Conservation (phyloP, 129 eudicot species). For the Tagetes erecta region DNA sequence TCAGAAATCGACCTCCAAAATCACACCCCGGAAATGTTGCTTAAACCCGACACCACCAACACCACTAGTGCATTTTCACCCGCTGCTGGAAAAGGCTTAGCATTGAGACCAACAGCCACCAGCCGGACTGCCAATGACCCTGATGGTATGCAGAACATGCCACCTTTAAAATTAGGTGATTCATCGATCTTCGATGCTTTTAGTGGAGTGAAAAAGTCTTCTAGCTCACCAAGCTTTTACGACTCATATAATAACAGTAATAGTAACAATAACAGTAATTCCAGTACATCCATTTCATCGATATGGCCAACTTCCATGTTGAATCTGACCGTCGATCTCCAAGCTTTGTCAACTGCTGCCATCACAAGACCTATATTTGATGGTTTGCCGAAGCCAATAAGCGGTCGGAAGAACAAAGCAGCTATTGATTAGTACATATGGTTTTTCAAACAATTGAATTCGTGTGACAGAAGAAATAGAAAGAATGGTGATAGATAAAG, state of each 20-base stretch:
- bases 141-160: conserved; percentile 32
- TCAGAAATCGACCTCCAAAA: conserved; percentile 51
- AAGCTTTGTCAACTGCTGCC: conserved; percentile 70
- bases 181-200: conserved; percentile 30
- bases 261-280: conserved; percentile 10
- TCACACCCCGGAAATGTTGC: conserved; percentile 61
- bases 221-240: conserved; percentile 70
- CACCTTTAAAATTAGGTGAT: conserved; percentile 43
- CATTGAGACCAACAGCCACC: conserved; percentile 62
- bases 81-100: conserved; percentile 64
- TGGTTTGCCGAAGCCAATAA: conserved; percentile 71
- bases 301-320: conserved; percentile 67
- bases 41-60: conserved; percentile 60
- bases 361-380: conserved; percentile 70
- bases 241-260: conserved; percentile 46
- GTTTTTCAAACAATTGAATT: conserved; percentile 15
- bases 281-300: conserved; percentile 41
- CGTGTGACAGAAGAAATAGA: conserved; percentile 32
- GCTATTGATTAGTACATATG: conserved; percentile 67
- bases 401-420: conserved; percentile 65
- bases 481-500: conserved; percentile 27
- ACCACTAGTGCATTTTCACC: conserved; percentile 59
- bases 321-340: conserved; percentile 74
- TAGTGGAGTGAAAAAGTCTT: conserved; percentile 73
- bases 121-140: conserved; percentile 42